Conservation (phyloP, 1,284 basidiomycete genomes). For the Tremellales sp. region DNA sequence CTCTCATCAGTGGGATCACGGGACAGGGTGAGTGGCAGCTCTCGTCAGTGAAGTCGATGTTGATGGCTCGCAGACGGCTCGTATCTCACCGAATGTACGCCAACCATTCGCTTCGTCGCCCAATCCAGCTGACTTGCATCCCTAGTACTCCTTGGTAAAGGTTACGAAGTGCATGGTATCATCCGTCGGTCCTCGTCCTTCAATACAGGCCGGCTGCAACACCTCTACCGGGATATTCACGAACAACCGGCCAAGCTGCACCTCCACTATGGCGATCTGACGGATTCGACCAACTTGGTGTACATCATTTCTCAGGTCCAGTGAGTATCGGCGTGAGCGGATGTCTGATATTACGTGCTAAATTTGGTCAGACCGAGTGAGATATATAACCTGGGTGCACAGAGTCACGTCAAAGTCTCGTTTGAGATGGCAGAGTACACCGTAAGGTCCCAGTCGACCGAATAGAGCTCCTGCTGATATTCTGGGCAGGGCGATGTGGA, state of each 20-base stretch:
- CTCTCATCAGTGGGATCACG: conserved; percentile 80
- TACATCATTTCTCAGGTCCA: conserved; percentile 85
- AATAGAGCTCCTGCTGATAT: neutral
- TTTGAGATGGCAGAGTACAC: conserved; percentile 98
- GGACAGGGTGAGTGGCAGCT: conserved; percentile 93
- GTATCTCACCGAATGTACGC: conserved; percentile 17
- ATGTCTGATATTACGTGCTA: neutral
- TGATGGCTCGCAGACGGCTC: conserved; percentile 12
- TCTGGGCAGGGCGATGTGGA: conserved; percentile 69
- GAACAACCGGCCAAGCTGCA: conserved; percentile 65
- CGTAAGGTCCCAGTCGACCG: conserved; percentile 16
- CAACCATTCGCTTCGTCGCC: no score
- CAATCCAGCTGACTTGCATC: conserved; percentile 53
- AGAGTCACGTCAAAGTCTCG: conserved; percentile 93
- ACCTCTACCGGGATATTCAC: conserved; percentile 81
- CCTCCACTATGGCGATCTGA: conserved; percentile 77
- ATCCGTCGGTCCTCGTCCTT: conserved; percentile 90
- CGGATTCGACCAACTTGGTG: conserved; percentile 88
- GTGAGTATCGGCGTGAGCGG: no score
- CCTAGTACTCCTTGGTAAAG: conserved; percentile 76
- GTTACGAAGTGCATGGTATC: conserved; percentile 83
- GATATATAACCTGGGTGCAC: conserved; percentile 93
- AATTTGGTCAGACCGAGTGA: conserved; percentile 68
- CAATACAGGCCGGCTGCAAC: conserved; percentile 85
- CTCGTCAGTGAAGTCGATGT: no score